These are phyloP conservation scores for Parietaria judaica DNA, from an alignment of 306 rosid species.

Conservation along the genomic window DNA sequence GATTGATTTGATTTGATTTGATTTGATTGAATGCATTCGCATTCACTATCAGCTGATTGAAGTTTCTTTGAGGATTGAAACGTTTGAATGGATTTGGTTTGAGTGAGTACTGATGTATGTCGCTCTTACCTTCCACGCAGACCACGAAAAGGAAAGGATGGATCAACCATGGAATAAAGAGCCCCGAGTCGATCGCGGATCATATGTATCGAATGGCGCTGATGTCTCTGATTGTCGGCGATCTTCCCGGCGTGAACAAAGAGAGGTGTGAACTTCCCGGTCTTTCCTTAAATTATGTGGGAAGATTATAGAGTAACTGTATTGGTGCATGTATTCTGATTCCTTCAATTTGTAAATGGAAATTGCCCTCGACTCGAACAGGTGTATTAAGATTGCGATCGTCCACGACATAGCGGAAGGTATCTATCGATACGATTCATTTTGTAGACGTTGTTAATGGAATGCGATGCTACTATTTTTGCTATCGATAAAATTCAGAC, in stretches of 20 bases:
- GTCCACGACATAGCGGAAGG: slow-evolving; percentile 98
- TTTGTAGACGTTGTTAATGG: background rate
- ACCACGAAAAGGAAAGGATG: slow-evolving; percentile 88
- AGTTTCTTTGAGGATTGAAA: background rate
- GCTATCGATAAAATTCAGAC: too few species aligned
- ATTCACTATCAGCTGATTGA: too few species aligned
- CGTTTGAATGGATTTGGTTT: background rate
- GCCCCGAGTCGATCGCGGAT: slow-evolving; percentile 86
- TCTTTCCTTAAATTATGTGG: background rate
- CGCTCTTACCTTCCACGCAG: slow-evolving; percentile 31
- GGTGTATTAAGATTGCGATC: slow-evolving; percentile 85
- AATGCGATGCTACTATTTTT: background rate
- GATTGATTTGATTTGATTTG: background rate
- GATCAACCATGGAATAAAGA: slow-evolving; percentile 87
- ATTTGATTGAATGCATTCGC: background rate
- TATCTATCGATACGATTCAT: slow-evolving; percentile 17
- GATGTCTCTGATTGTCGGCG: slow-evolving; percentile 69
- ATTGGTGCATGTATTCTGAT: too few species aligned
- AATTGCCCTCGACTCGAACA: slow-evolving; percentile 17
- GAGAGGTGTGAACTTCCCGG: slow-evolving; percentile 49
- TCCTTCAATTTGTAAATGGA: too few species aligned
- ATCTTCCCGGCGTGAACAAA: slow-evolving; percentile 66
- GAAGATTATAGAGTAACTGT: background rate
- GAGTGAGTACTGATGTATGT: background rate
- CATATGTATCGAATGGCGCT: slow-evolving; percentile 94